Base-by-base conservation (phyloP, 2,329 filamentous ascomycete species). In the Ceratocystis colombiana region DNA sequence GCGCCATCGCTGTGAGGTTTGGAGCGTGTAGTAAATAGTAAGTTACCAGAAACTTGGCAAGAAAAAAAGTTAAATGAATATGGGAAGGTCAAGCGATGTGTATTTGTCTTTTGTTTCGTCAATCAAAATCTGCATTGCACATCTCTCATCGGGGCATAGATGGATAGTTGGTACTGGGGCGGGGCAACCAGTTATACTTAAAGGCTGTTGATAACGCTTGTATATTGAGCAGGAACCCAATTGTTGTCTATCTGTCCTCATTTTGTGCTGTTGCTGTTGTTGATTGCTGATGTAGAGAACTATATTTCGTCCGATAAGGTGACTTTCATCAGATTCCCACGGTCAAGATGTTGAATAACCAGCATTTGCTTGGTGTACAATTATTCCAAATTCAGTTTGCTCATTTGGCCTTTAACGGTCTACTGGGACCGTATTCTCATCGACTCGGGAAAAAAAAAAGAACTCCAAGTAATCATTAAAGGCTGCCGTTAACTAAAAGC, bases 101-200 rank as follows among this genome's bases (percentile, higher is more conserved):
- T 28, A 20, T 20, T 59, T 17, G 15, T 37, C 20, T 28, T 57
- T n/a, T n/a, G 3, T 37, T n/a, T 10, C 7, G 15, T 17, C 1
- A 6, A 20, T 15, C 28, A 20, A 17, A 59, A 20, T 15, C 17
- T 7, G 8, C 30, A 10, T 59, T n/a, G 6, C 5, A 17, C 5
- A 33, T n/a, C 8, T 8, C 22, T 37, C 17, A 37, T n/a, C 8
- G 15, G 30, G 25, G 15, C 12, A 30, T 7, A 15, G 17, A 59
- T 17, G 28, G 30, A 37, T 3, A 15, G 8, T 59, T 59, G 5
- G 28, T 59, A 37, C 7, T 1, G 2, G 12, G 28, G n/a, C 28
- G 28, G 55, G 55, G 55, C 55, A 59, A 59, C 55, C 55, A 59
- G 17, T 5, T 59, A 20, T 15, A 53, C 22, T 10, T 28, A 53